Evolutionary conservation across 2,329 filamentous ascomycete species (phyloP), one percentile per base, ranked within the genome.

Genomic region (Xylariaceae sp.): DNA sequence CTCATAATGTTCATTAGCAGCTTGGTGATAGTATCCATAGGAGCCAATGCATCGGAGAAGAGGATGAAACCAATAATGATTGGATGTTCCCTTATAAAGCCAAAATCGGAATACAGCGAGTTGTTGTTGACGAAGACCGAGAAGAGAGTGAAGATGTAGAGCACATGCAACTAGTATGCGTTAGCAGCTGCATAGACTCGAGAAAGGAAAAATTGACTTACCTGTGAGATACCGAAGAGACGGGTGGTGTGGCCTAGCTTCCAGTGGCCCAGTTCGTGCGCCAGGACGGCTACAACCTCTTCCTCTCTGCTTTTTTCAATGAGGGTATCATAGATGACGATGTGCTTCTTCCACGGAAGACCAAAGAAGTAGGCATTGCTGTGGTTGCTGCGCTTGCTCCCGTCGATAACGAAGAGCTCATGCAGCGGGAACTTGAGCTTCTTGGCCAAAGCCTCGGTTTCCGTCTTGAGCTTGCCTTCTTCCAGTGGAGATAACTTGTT

Each of bases 331-430:
- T 95, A 98, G 59, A 98, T 94, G 57, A 98, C 92, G 70, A 98
- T 98, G 71, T 97, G 94, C 77, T 97, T 97, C 77, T 96, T 96
- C 89, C 90, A 98, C 29, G 92, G 92, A 40, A 98, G 77, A 44
- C 92, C 92, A 55, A 94, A 96, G 70, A 98, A 98, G 67, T 94
- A 94, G 14, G 87, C 86, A 59, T 94, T 94, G 67, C 83, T 88
- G 67, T 94, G 87, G 16, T 85, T 84, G 59, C 83, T 88, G 53
- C 87, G 77, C 71, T 90, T 90, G 69, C 84, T 89, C 34, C 87
- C 88, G 60, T 94, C 87, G 56, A 98, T 98, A 57, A 97, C 89
- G 59, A 94, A 88, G 31, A 98, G 76, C 59, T 97, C 88, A 47
- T 85, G 81, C 19, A 98, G 81, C 2, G 92, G 92, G 66, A 98